Evolutionary conservation across 1,284 basidiomycete species (phyloP), one percentile per base, ranked within the genome.

Genomic region (Phellopilus nigrolimitatus): DNA sequence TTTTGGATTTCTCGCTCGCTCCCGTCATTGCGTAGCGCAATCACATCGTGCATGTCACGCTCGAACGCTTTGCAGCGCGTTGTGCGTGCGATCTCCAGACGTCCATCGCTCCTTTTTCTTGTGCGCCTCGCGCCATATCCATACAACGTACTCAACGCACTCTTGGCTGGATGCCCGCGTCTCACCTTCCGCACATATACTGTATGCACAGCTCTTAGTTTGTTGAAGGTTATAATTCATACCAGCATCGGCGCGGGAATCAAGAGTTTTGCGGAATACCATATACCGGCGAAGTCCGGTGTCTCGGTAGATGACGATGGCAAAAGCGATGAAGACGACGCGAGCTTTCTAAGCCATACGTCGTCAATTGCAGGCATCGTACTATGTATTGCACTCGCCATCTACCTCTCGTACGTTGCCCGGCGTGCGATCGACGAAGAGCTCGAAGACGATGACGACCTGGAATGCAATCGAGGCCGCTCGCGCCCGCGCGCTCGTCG

Each of bases 141-240:
- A 0, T 88, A 87, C 72, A 93, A 93, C 67, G 84, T 93, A 62
- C 89, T 93, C 83, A 93, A 93, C 70, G 89, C 86, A 60, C 78
- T 93, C 38, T 78, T 93, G 30, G 90, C 90, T 2, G 87, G 88
- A n/a, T 82, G 88, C 10, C 83, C 84, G n/a, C 82, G 83, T n/a
- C 77, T 93, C 58, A 84, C 81, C 8, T 72, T 92, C 59, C 75
- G 75, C 56, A 91, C 88, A 8, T 93, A 91, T 68, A 78, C 81
- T 24, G 62, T 78, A 42, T 91, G 88, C 70, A 93, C 90, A 6
- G 89, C 83, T 4, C 74, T 91, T 27, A 88, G 86, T 31, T 75
- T 93, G 49, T 82, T 88, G 75, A 93, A 93, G 68, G 80, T 93
- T 58, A 82, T 91, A 66, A 78, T 93, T 49, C 91, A 93, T 71